These are phyloP conservation scores for Meredithiella fracta DNA, from an alignment of 2,329 filamentous ascomycete species.

Conservation along the genomic window DNA sequence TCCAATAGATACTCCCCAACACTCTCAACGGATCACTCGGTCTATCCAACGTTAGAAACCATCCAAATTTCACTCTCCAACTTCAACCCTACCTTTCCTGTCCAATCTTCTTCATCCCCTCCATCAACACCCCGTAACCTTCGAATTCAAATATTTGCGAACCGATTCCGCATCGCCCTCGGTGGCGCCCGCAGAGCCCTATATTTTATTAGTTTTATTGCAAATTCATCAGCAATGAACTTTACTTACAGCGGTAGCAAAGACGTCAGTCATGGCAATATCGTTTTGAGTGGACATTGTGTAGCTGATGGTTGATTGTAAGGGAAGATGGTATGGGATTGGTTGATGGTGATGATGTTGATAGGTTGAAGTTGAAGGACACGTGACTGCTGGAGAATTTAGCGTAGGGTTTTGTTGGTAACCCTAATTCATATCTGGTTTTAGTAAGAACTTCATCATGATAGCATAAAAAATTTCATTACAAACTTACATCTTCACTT, in stretches of 20 bases:
- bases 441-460: too few relatives aligned
- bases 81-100: constrained; percentile 41
- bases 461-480: too few relatives aligned
- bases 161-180: constrained; percentile 45
- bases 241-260: neutral
- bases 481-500: too few relatives aligned
- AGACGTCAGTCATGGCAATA: constrained; percentile 11
- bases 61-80: neutral
- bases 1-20: constrained; percentile 53
- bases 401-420: neutral
- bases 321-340: neutral
- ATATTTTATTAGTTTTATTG: neutral
- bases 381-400: too few relatives aligned
- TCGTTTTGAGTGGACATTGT: constrained; percentile 7
- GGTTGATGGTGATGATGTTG: neutral
- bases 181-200: neutral
- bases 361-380: too few relatives aligned
- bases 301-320: neutral
- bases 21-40: constrained; percentile 52
- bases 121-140: constrained; percentile 50
- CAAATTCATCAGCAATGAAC: neutral
- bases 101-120: constrained; percentile 59
- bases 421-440: neutral
- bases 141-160: constrained; percentile 54
- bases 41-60: constrained; percentile 21